phyloP scores from a whole-genome alignment of 805 yeast genomes.

The Myxozyma neotropica region DNA sequence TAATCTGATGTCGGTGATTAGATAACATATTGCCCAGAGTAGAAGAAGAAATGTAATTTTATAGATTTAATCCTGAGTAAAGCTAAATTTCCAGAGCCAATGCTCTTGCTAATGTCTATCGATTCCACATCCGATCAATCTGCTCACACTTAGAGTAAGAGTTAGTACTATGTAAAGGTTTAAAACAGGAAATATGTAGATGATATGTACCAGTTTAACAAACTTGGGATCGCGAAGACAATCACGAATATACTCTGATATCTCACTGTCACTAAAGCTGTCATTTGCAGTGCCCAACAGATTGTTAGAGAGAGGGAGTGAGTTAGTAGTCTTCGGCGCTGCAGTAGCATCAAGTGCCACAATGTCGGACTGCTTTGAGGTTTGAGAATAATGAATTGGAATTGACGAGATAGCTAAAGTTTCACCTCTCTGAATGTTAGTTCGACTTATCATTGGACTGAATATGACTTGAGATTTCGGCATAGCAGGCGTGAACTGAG shows the following conservation, averaged over 20 bases:
- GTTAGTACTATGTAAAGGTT: not conserved
- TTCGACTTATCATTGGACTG: not conserved
- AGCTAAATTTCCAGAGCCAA: too few relatives aligned
- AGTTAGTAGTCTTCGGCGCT: too few relatives aligned
- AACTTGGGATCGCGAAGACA: conserved; percentile 22
- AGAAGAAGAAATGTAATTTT: too few relatives aligned
- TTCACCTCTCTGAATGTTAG: not conserved
- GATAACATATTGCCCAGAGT: too few relatives aligned
- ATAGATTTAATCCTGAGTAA: too few relatives aligned
- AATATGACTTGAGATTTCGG: not conserved
- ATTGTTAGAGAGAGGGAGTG: not conserved
- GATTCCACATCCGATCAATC: conserved; percentile 1
- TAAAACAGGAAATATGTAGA: not conserved
- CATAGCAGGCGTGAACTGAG: not conserved
- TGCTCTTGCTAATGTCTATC: not conserved
- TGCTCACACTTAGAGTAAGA: conserved; percentile 6
- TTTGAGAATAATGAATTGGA: not conserved
- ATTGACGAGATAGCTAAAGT: not conserved
- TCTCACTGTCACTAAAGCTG: not conserved
- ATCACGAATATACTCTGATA: conserved; percentile 3
- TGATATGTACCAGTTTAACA: conserved; percentile 12
- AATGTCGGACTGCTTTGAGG: not conserved
- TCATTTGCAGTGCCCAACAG: not conserved
- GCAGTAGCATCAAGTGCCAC: not conserved
- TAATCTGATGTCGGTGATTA: too few relatives aligned